These are phyloP conservation scores for Pseudogymnoascus pannorum DNA, from an alignment of 2,329 filamentous ascomycete genomes.

Conservation along the genomic window DNA sequence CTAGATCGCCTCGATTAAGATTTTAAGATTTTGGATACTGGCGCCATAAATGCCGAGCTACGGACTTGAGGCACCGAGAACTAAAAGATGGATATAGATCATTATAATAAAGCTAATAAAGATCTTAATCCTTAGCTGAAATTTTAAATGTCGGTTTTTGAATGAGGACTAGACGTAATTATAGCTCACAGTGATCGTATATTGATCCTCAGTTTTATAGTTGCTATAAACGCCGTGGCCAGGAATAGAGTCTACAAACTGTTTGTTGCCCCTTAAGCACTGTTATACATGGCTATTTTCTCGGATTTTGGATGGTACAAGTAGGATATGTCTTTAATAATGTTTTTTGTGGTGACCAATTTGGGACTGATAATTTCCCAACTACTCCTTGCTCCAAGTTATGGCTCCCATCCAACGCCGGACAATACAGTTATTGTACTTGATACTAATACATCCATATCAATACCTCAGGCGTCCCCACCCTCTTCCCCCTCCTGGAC, in stretches of 20 bases:
- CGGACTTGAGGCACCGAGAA: not conserved
- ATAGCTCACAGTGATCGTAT: not conserved
- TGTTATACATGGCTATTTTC: not conserved
- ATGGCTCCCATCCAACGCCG: not conserved
- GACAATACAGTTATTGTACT: not conserved
- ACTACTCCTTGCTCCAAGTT: not conserved
- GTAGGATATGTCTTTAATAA: not conserved
- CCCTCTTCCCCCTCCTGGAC: conserved; percentile 26
- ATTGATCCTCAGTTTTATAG: not conserved
- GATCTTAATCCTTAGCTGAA: not conserved
- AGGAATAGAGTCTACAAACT: not conserved
- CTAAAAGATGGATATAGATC: not conserved
- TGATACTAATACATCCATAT: conserved; percentile 4
- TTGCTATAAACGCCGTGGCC: not conserved
- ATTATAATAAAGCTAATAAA: not conserved
- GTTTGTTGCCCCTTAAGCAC: not conserved
- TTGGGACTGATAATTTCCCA: not conserved
- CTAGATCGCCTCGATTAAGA: not conserved
- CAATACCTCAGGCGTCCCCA: not conserved
- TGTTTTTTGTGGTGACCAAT: not conserved
- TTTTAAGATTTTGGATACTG: not conserved
- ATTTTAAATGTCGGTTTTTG: not conserved
- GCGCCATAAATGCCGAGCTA: not conserved
- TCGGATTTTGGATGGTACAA: not conserved
- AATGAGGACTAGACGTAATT: too few relatives aligned